Evolutionary conservation across 1,284 basidiomycete genomes (phyloP), one percentile per base, ranked within the genome.

Genomic region (Taiwanofungus camphoratus): DNA sequence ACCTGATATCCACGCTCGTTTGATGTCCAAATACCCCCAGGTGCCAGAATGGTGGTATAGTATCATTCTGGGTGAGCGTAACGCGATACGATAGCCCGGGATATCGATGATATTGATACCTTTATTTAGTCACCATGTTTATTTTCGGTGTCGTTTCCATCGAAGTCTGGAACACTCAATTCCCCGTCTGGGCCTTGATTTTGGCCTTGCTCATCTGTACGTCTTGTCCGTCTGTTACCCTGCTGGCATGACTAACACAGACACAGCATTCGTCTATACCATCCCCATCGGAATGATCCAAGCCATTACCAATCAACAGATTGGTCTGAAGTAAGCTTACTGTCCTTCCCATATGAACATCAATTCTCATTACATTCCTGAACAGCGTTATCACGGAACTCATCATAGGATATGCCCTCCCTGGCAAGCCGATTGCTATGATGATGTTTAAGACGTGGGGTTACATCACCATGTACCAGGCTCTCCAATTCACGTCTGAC

Each of bases 81-180:
- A 82, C 46, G 58, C 66, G 0, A 67, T 69, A 50, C 60, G 36
- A 16, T 51, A 27, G 31, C 16, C 16, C 9, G 5, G n/a, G 22
- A 2, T 11, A 15, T 27, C 11, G n/a, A 20, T 34, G 2, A 15
- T 22, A 12, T n/a, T 20, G 7, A 19, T 21, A 12, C 0, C 21
- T 22, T 16, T 4, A 22, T 9, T 32, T 42, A 64, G 76, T 61
- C 36, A 46, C 69, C 37, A 74, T 73, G 51, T 79, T 79, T 55
- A 65, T 73, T 0, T 71, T 90, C 31, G 79, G 78, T 3, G 76
- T 88, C 45, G 58, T 85, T n/a, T 73, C 75, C 35, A 77, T 91
- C 27, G 77, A 84, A 56, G 70, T 82, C 3, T 87, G 79, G 76
- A 68, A 74, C 20, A 80, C 84, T 0, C 70, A 77, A 35, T 72